phyloP scores from a whole-genome alignment of 169 alveolate species.

The Eimeria acervulina region DNA sequence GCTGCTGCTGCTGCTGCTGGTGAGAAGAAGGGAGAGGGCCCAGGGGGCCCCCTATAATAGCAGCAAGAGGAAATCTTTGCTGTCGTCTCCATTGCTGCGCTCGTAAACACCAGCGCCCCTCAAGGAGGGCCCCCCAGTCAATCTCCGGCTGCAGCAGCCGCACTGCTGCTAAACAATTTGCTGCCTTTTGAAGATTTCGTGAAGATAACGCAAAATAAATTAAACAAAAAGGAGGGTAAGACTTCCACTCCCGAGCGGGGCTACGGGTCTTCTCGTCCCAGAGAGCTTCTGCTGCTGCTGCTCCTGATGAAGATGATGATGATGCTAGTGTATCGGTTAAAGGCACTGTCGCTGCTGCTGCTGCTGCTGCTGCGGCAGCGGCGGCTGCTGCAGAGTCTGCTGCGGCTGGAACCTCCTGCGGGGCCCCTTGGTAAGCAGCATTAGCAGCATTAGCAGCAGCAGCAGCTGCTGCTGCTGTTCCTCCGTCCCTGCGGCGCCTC shows the following conservation, averaged over 20 bases:
- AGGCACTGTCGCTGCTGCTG: neutral
- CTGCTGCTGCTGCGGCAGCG: neutral
- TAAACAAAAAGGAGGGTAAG: conserved; percentile 47
- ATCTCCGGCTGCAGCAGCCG: conserved; percentile 66
- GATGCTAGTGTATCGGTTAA: neutral
- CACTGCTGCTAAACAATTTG: neutral
- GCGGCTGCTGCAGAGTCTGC: neutral
- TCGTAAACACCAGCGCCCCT: neutral
- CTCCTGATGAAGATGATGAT: neutral
- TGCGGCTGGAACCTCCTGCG: neutral
- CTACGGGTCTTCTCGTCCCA: neutral
- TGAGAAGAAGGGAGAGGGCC: neutral
- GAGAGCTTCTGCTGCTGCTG: conserved; percentile 5
- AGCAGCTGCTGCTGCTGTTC: no score
- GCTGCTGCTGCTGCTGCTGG: neutral
- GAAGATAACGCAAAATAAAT: conserved; percentile 10
- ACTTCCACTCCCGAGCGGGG: neutral
- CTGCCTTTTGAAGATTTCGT: neutral
- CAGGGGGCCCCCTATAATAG: neutral
- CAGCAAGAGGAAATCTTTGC: neutral
- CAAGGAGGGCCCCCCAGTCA: conserved; percentile 48
- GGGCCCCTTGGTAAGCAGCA: no score
- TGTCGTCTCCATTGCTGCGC: neutral
- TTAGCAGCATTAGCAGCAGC: no score
- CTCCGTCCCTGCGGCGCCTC: no score